A percentile compares a stretch with the other conserved stretches of the same genome.
phyloP scores from a whole-genome alignment of 2,329 filamentous ascomycete genomes.

The Cordyceps javanica region DNA sequence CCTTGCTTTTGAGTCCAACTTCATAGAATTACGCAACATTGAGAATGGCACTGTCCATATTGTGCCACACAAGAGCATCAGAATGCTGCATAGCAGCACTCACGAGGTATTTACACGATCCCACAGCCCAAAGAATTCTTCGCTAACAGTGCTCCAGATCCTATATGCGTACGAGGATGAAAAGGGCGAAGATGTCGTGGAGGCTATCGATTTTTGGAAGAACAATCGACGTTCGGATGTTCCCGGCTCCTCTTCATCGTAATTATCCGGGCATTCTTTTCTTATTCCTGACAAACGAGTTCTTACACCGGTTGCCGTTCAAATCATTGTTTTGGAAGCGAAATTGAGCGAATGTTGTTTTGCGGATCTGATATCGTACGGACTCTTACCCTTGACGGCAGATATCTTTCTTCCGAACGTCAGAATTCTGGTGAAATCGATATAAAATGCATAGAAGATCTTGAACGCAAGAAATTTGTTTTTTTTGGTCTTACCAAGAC shows the following conservation, averaged over 20 bases:
- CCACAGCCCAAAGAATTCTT: not conserved
- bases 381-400: not conserved
- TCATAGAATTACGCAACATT: slow-evolving; percentile 93
- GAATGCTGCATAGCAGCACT: slow-evolving; percentile 95
- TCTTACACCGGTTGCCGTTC: not conserved
- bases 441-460: not conserved
- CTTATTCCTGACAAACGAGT: not conserved
- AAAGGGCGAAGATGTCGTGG: slow-evolving; percentile 84
- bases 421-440: not conserved
- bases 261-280: not conserved
- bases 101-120: slow-evolving; percentile 68
- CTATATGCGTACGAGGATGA: slow-evolving; percentile 98
- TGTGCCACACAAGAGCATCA: slow-evolving; percentile 90
- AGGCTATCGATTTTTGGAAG: slow-evolving; percentile 95
- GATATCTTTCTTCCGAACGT: not conserved
- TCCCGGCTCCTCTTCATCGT: slow-evolving; percentile 19
- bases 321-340: slow-evolving; percentile 1
- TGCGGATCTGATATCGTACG: not conserved
- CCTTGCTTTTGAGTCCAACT: slow-evolving; percentile 92
- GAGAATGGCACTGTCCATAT: slow-evolving; percentile 94
- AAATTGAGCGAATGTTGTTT: slow-evolving; percentile 11
- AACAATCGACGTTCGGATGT: slow-evolving; percentile 48
- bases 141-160: slow-evolving; percentile 55
- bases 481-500: not conserved
- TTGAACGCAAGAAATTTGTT: not conserved